A percentile compares a stretch with the other conserved stretches of the same genome.
Evolutionary conservation across 352 stramenopile genomes (phyloP).

Genomic region (Globisporangium heterothallicum): DNA sequence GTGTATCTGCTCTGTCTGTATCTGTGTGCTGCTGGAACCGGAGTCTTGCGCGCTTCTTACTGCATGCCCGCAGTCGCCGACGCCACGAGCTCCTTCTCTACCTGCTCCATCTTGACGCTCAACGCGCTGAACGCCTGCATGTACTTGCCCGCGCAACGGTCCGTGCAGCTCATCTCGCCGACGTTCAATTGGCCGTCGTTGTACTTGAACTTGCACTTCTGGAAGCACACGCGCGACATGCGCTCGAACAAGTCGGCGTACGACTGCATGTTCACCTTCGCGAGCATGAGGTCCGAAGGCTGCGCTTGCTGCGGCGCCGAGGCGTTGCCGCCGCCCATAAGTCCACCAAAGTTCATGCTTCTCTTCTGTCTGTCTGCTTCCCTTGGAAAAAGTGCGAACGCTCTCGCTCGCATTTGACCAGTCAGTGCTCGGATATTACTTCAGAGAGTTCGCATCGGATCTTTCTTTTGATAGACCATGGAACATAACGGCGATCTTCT

Average conservation of each 20-base stretch:
- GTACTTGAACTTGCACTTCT: slow-evolving; percentile 95
- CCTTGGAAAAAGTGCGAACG: not conserved
- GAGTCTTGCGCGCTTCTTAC: slow-evolving; percentile 21
- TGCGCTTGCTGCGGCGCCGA: slow-evolving; percentile 49
- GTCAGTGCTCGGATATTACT: not conserved
- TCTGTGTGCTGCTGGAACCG: no score
- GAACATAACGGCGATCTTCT: no score
- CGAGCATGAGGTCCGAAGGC: slow-evolving; percentile 82
- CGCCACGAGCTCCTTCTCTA: slow-evolving; percentile 91
- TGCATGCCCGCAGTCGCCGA: slow-evolving; percentile 47
- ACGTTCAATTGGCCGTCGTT: slow-evolving; percentile 95
- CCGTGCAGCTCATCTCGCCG: slow-evolving; percentile 97
- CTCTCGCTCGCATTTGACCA: not conserved
- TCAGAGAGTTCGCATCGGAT: no score
- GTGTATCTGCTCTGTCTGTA: no score
- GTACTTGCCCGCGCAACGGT: slow-evolving; percentile 97
- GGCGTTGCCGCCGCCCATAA: slow-evolving; percentile 54
- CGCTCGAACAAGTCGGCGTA: slow-evolving; percentile 90
- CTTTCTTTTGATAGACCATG: no score
- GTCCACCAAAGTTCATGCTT: slow-evolving; percentile 74
- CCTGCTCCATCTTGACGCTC: slow-evolving; percentile 92
- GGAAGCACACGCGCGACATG: slow-evolving; percentile 89
- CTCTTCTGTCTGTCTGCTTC: not conserved
- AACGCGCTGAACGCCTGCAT: slow-evolving; percentile 95
- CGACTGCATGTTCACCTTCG: slow-evolving; percentile 90